Conservation (phyloP, 257 asterid genomes). For the Pogostemon cablin region DNA sequence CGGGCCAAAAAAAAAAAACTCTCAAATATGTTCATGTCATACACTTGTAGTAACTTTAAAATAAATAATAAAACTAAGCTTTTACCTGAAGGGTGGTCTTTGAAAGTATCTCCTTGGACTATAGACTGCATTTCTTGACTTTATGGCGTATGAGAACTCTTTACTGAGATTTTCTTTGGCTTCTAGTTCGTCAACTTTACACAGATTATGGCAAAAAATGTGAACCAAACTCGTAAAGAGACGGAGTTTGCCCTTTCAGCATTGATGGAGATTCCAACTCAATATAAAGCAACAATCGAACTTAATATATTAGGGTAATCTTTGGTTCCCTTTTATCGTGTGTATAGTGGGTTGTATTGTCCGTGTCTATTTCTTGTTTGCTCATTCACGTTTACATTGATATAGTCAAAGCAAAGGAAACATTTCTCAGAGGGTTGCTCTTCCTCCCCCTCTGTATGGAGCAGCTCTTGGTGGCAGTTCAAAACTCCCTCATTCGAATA, state of each 20-base stretch:
- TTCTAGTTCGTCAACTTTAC: conserved; percentile 87
- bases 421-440: conserved; percentile 63
- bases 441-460: conserved; percentile 75
- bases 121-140: conserved; percentile 1
- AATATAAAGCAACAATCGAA: conserved; percentile 83
- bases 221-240: conserved; percentile 74
- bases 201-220: conserved; percentile 73
- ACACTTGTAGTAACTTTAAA: too few species aligned
- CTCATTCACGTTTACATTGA: conserved; percentile 4
- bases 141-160: not conserved
- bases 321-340: not conserved
- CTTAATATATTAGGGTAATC: conserved; percentile 79
- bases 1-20: too few species aligned
- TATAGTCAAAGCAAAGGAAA: conserved; percentile 55
- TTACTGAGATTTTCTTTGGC: conserved; percentile 28
- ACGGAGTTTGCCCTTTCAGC: conserved; percentile 90
- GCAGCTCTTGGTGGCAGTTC: conserved; percentile 40
- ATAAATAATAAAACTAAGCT: too few species aligned
- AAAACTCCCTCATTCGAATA: conserved; percentile 43
- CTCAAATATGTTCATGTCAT: too few species aligned
- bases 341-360: not conserved
- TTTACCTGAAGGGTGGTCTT: not conserved
- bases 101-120: conserved; percentile 6
- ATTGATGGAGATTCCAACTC: conserved; percentile 90
- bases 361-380: not conserved